phyloP scores from a whole-genome alignment of 495 filamentous ascomycete species.

The Penicillium fimorum region DNA sequence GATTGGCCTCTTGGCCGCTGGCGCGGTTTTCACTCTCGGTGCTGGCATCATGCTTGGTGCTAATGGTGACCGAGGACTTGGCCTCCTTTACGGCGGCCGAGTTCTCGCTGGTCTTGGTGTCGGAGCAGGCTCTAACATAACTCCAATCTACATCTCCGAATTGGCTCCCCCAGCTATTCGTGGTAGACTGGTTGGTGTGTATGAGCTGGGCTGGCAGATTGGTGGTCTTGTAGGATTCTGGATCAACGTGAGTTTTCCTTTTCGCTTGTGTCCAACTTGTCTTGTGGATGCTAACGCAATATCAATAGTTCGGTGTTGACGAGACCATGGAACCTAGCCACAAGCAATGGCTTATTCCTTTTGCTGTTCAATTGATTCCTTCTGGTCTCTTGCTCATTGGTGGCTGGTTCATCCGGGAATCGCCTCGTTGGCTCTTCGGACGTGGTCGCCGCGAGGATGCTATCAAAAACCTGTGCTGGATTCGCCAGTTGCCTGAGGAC shows the following conservation, averaged over 20 bases:
- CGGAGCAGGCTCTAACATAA: slow-evolving; percentile 72
- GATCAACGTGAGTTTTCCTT: slow-evolving; percentile 53
- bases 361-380: slow-evolving; percentile 57
- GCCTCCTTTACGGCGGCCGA: slow-evolving; percentile 65
- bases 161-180: slow-evolving; percentile 78
- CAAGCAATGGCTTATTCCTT: slow-evolving; percentile 57
- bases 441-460: slow-evolving; percentile 52
- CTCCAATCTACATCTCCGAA: slow-evolving; percentile 79
- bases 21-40: slow-evolving; percentile 60
- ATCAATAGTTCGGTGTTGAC: slow-evolving; percentile 40
- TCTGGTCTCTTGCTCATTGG: slow-evolving; percentile 49
- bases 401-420: slow-evolving; percentile 51
- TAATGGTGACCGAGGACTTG: slow-evolving; percentile 56
- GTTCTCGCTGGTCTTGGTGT: slow-evolving; percentile 72
- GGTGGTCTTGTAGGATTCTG: slow-evolving; percentile 73
- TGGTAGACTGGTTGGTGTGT: slow-evolving; percentile 73
- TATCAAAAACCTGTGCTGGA: slow-evolving; percentile 60
- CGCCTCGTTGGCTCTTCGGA: slow-evolving; percentile 59
- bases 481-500: slow-evolving; percentile 58
- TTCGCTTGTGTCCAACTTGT: not conserved
- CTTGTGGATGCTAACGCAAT: slow-evolving; percentile 4
- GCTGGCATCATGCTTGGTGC: slow-evolving; percentile 64
- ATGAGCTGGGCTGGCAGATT: slow-evolving; percentile 72
- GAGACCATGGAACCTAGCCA: slow-evolving; percentile 30
- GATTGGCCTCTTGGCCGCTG: slow-evolving; percentile 50